Evolutionary conservation across 371 early-diverging fungal species (phyloP).

Genomic region (Circinella umbellata): DNA sequence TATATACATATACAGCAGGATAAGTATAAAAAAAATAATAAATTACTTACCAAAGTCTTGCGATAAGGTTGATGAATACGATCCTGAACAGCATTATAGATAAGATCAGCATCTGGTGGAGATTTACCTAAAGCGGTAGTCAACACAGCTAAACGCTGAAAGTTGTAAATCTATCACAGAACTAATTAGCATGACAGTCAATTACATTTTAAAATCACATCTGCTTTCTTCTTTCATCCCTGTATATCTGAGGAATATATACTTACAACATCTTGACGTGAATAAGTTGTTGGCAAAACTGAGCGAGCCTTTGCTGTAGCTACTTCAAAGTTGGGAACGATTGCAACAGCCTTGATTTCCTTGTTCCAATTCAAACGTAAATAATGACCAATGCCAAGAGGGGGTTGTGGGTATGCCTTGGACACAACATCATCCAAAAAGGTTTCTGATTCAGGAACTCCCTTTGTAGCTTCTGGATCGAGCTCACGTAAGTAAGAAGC

Average conservation of each 20-base stretch:
- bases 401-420: slow-evolving; percentile 52
- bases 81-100: slow-evolving; percentile 94
- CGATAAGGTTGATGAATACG: slow-evolving; percentile 95
- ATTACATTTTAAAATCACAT: too few species aligned
- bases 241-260: background rate
- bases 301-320: slow-evolving; percentile 91
- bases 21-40: background rate
- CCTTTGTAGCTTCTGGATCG: slow-evolving; percentile 56
- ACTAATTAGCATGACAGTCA: background rate
- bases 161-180: slow-evolving; percentile 78
- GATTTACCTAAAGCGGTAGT: slow-evolving; percentile 77
- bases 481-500: slow-evolving; percentile 76
- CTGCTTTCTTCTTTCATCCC: too few species aligned
- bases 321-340: slow-evolving; percentile 91
- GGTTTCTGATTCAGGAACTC: slow-evolving; percentile 65
- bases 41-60: slow-evolving; percentile 72
- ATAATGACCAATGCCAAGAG: slow-evolving; percentile 71
- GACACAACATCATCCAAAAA: slow-evolving; percentile 37
- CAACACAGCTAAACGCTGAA: slow-evolving; percentile 92
- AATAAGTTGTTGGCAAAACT: slow-evolving; percentile 82
- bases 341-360: slow-evolving; percentile 80
- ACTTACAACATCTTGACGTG: slow-evolving; percentile 81
- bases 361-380: slow-evolving; percentile 69
- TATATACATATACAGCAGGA: background rate
- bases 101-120: slow-evolving; percentile 71